Percentiles rank a stretch among this genome's conserved stretches.
Conservation (phyloP, 1,284 basidiomycete species). For the Austroboletus novae-zelandiae region DNA sequence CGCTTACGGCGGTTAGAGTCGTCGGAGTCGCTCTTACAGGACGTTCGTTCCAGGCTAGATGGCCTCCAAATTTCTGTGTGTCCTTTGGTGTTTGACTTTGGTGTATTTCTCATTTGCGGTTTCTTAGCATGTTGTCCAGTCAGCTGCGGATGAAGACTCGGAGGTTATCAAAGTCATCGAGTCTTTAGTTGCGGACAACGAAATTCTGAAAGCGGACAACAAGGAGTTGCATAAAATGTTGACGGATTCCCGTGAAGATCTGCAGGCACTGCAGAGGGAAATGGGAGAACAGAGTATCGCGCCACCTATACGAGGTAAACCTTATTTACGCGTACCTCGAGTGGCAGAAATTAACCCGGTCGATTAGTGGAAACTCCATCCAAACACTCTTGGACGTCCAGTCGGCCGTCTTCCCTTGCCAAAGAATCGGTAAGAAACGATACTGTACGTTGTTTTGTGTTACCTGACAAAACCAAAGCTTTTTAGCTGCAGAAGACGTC, state of each 20-base stretch:
- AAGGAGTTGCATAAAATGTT: constrained; percentile 74
- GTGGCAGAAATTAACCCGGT: constrained; percentile 14
- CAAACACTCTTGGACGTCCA: constrained; percentile 40
- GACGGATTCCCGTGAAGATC: constrained; percentile 74
- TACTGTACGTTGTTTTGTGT: background rate
- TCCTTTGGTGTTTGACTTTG: constrained; percentile 5
- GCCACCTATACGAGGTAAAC: constrained; percentile 40
- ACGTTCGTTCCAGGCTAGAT: constrained; percentile 68
- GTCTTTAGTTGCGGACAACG: constrained; percentile 80
- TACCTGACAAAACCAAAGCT: constrained; percentile 20
- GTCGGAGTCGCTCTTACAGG: constrained; percentile 69
- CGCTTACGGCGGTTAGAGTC: constrained; percentile 66
- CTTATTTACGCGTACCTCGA: background rate
- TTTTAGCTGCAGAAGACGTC: constrained; percentile 25
- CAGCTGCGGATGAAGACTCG: constrained; percentile 45
- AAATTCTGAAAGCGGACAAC: constrained; percentile 77
- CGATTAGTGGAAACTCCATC: constrained; percentile 39
- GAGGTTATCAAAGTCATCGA: constrained; percentile 73
- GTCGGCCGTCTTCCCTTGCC: constrained; percentile 39
- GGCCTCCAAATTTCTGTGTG: constrained; percentile 58
- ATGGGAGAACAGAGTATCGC: constrained; percentile 65
- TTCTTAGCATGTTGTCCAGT: constrained; percentile 43
- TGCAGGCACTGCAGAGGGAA: constrained; percentile 67
- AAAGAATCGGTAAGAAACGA: constrained; percentile 36
- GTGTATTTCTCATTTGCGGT: constrained; percentile 11